Conservation (phyloP, 2,329 filamentous ascomycete species). For the Colletotrichum sp. region DNA sequence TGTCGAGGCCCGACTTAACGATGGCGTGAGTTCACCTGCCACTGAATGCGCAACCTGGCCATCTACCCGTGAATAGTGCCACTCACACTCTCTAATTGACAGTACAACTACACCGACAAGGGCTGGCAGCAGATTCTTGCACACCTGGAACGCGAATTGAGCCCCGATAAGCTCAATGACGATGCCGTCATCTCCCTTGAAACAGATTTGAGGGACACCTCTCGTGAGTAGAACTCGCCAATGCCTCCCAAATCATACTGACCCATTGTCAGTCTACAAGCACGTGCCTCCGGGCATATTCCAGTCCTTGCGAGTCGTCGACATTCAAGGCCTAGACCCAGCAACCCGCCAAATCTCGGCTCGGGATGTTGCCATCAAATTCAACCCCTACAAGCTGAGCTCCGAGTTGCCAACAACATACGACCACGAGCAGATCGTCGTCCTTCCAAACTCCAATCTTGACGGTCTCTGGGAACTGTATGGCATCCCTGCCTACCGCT, state of each 20-base stretch:
- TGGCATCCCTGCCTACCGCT: no score
- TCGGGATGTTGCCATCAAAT: conserved; percentile 12
- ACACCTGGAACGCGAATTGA: conserved; percentile 1
- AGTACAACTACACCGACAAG: conserved; percentile 7
- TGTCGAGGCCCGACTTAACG: conserved; percentile 10
- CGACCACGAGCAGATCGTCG: no score
- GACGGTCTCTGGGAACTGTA: conserved; percentile 16
- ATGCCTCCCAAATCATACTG: neutral
- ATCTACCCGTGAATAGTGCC: neutral
- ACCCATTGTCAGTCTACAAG: neutral
- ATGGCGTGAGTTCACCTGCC: neutral
- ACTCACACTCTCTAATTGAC: neutral
- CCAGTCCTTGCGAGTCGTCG: conserved; percentile 14
- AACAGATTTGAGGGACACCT: neutral
- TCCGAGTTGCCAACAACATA: neutral
- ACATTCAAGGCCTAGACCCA: conserved; percentile 14
- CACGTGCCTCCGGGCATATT: conserved; percentile 3
- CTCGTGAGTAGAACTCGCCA: neutral
- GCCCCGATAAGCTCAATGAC: conserved; percentile 1
- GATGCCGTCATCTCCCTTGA: conserved; percentile 11
- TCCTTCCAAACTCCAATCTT: no score
- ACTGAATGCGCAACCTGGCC: neutral
- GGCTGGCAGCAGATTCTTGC: conserved; percentile 11
- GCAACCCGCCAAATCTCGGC: neutral
- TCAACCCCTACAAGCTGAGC: neutral